Evolutionary conservation across 2,329 filamentous ascomycete genomes (phyloP).

Genomic region (Acephala macrosclerotiorum): DNA sequence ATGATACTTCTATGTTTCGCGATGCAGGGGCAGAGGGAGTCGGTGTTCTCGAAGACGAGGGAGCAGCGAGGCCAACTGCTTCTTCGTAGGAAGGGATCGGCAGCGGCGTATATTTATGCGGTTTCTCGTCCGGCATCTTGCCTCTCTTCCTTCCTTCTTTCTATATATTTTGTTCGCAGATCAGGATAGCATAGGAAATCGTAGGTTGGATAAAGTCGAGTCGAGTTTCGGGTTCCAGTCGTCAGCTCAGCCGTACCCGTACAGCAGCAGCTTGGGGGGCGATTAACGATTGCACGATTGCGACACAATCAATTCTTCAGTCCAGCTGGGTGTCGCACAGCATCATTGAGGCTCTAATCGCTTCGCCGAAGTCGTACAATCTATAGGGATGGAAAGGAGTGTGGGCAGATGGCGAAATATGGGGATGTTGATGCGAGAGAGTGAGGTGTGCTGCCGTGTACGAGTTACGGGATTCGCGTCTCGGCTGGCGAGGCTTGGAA

Average conservation of each 20-base stretch:
- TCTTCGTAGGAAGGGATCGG: constrained; percentile 88
- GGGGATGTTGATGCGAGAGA: constrained; percentile 16
- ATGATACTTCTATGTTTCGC: constrained; percentile 64
- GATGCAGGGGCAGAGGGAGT: constrained; percentile 42
- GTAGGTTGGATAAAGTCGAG: too few species aligned
- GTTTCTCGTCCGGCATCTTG: constrained; percentile 58
- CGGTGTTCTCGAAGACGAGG: constrained; percentile 65
- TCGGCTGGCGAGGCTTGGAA: constrained; percentile 32
- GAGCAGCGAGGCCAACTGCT: constrained; percentile 65
- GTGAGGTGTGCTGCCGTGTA: constrained; percentile 18
- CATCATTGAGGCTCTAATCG: constrained; percentile 10
- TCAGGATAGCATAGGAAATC: background rate
- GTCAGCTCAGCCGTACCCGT: constrained; percentile 18
- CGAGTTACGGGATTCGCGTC: constrained; percentile 27
- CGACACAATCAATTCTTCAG: constrained; percentile 31
- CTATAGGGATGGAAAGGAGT: constrained; percentile 28
- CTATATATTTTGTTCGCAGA: background rate
- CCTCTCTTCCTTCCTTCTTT: background rate
- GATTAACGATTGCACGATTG: constrained; percentile 2
- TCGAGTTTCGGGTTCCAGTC: too few species aligned
- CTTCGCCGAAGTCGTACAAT: background rate
- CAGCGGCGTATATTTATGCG: constrained; percentile 63
- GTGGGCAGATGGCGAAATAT: constrained; percentile 15
- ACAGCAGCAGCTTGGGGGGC: constrained; percentile 4
- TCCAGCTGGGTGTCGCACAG: constrained; percentile 39